These are phyloP conservation scores for Chalaropsis ovoidea DNA, from an alignment of 2,329 filamentous ascomycete genomes.

Conservation along the genomic window DNA sequence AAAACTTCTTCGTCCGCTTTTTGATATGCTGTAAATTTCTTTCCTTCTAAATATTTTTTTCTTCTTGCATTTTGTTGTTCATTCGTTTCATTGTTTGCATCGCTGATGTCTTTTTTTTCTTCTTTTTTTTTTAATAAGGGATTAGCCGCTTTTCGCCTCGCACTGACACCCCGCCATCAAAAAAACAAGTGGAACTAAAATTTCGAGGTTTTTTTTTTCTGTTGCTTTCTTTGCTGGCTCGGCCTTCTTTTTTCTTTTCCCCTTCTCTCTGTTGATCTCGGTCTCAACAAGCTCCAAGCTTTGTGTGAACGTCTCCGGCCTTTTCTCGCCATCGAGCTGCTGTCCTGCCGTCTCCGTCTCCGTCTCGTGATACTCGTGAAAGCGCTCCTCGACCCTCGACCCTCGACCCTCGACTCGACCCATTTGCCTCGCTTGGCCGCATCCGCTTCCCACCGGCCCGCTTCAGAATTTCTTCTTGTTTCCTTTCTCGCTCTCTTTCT, in stretches of 20 bases:
- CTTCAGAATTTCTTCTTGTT: not conserved
- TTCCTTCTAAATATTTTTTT: not conserved
- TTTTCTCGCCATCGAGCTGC: not conserved
- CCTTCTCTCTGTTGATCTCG: not conserved
- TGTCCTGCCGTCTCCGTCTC: not conserved
- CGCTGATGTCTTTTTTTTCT: not conserved
- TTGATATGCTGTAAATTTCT: too few relatives aligned
- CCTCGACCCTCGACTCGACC: not conserved
- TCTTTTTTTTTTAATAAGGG: conserved; percentile 2
- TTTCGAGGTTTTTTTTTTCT: conserved; percentile 16
- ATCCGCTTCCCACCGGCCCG: conserved; percentile 14
- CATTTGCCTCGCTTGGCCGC: not conserved
- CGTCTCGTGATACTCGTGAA: not conserved
- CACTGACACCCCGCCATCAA: conserved; percentile 18
- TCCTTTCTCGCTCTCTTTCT: not conserved
- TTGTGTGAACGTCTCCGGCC: conserved; percentile 2
- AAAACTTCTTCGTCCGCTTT: not conserved
- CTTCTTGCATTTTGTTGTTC: not conserved
- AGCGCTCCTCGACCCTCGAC: not conserved
- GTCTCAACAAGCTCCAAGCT: not conserved
- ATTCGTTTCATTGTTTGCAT: too few relatives aligned
- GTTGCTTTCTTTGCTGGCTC: too few relatives aligned
- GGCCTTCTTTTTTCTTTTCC: not conserved
- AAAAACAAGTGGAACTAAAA: conserved; percentile 18
- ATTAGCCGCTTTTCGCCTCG: conserved; percentile 14